Evolutionary conservation across 2,329 filamentous ascomycete species (phyloP).

Genomic region (Aspergillus sp.): DNA sequence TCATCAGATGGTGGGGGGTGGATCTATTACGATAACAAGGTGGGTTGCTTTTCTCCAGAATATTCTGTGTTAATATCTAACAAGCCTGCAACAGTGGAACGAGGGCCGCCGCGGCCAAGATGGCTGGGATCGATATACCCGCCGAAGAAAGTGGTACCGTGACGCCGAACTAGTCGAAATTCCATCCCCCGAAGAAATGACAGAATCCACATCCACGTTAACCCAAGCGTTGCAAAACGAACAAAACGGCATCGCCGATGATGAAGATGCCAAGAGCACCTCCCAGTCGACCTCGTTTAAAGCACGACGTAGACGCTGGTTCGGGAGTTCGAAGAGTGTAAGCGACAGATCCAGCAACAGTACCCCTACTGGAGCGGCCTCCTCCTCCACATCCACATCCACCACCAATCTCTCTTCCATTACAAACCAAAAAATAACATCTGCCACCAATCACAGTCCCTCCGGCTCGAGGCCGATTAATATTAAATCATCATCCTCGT

Average conservation of each 20-base stretch:
- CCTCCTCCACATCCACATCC: slow-evolving; percentile 8
- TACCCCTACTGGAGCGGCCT: not conserved
- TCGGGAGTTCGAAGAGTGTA: slow-evolving; percentile 25
- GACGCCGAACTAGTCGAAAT: slow-evolving; percentile 91
- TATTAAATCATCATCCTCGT: slow-evolving; percentile 10
- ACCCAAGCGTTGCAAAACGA: slow-evolving; percentile 20
- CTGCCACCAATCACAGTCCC: slow-evolving; percentile 12
- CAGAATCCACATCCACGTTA: slow-evolving; percentile 33
- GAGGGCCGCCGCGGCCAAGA: slow-evolving; percentile 77
- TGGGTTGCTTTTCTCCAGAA: slow-evolving; percentile 30
- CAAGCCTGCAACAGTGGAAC: slow-evolving; percentile 60
- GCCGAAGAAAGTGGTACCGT: slow-evolving; percentile 89
- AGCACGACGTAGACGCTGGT: slow-evolving; percentile 33
- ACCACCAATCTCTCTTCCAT: slow-evolving; percentile 15
- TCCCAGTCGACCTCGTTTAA: slow-evolving; percentile 23
- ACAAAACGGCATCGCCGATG: slow-evolving; percentile 13
- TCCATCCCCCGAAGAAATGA: slow-evolving; percentile 38
- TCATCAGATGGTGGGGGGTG: slow-evolving; percentile 63
- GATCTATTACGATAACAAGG: slow-evolving; percentile 98
- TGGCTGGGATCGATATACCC: slow-evolving; percentile 90
- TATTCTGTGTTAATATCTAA: slow-evolving; percentile 2
- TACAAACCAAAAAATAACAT: slow-evolving; percentile 17
- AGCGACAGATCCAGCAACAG: slow-evolving; percentile 20
- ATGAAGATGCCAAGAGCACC: slow-evolving; percentile 21
- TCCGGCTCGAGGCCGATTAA: slow-evolving; percentile 25